Evolutionary conservation across 176 grass and related monocot genomes (phyloP), one percentile per base, ranked within the genome.

Genomic region (Zoysia japonica): DNA sequence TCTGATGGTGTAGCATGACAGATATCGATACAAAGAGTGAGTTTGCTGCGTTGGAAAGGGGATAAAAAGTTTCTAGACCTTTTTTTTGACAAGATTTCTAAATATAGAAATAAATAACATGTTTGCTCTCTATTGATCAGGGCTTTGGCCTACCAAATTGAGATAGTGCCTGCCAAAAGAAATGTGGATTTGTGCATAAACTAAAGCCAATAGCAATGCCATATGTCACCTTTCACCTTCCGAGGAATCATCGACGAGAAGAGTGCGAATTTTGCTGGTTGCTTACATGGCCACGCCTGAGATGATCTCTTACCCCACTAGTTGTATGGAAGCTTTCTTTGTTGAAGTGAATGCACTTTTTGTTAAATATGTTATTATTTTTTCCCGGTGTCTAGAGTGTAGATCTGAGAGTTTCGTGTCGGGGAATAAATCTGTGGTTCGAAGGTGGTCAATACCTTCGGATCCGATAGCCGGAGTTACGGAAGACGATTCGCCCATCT

Each of bases 161-260:
- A 57, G 48, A 57, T 84, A 84, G 65, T 88, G 82, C 77, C 54
- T 19, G 48, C 45, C 17, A 48, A 75, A 70, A 45, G 42, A 73
- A 68, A 37, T 57, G 3, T 3, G n/a, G 50, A 54, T 13, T 57
- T 56, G 28, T 50, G 38, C 13, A 19, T 38, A 68, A 75, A 65
- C 47, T 49, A 52, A 71, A 78, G 75, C 55, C 15, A 19, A 68
- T 59, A 13, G 71, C 42, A 68, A 75, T 72, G 44, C 28, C 3
- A 13, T 28, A 37, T 51, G 44, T 40, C 28, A 41, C 66, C 39
- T 49, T 65, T 62, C 6, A 63, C 57, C 75, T 9, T 85, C 55
- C 28, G 70, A 88, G 82, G 82, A 88, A 88, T 84, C 82, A 71
- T 39, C 42, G 52, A 42, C 55, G 81, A 84, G 76, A 67, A 62